A percentile compares a stretch with the other conserved stretches of the same genome.
Evolutionary conservation across 2,329 filamentous ascomycete genomes (phyloP).

Genomic region (Coniochaeta sp.): DNA sequence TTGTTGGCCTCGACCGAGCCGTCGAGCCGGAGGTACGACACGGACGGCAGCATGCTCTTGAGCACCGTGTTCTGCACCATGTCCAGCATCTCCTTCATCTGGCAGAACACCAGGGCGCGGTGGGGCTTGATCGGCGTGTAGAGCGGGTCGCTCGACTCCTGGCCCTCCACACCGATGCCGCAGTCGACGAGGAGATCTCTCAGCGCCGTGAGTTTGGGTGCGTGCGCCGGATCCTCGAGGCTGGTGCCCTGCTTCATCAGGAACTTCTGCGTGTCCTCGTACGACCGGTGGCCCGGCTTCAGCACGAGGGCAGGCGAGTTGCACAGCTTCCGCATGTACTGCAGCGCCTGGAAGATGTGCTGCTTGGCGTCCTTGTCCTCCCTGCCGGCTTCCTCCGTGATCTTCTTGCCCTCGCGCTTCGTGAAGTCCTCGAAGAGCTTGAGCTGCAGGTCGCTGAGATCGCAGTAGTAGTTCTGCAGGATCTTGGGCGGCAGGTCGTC

Average conservation of each 20-base stretch:
- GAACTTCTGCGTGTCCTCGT: conserved; percentile 77
- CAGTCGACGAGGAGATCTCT: conserved; percentile 96
- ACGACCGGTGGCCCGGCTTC: conserved; percentile 87
- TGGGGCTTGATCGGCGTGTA: conserved; percentile 89
- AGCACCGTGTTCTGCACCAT: conserved; percentile 96
- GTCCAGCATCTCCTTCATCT: conserved; percentile 99
- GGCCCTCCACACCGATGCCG: conserved; percentile 76
- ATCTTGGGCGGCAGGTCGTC: conserved; percentile 98
- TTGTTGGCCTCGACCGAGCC: conserved; percentile 88
- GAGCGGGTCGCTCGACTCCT: conserved; percentile 46
- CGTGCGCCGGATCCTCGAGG: conserved; percentile 79
- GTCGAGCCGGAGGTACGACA: conserved; percentile 90
- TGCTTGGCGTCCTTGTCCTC: conserved; percentile 92
- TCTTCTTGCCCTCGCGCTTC: conserved; percentile 83
- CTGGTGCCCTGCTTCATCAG: conserved; percentile 72
- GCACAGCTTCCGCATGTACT: conserved; percentile 99
- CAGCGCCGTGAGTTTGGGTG: conserved; percentile 85
- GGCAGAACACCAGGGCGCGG: conserved; percentile 92
- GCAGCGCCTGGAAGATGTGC: conserved; percentile 97
- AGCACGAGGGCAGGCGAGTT: conserved; percentile 95
- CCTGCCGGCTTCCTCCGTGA: conserved; percentile 74
- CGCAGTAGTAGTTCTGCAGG: conserved; percentile 98
- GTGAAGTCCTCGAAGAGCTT: conserved; percentile 95
- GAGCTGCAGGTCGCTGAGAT: conserved; percentile 88
- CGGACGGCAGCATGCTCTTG: conserved; percentile 81